phyloP scores from a whole-genome alignment of 2,329 filamentous ascomycete species.

The Knufia fluminis region DNA sequence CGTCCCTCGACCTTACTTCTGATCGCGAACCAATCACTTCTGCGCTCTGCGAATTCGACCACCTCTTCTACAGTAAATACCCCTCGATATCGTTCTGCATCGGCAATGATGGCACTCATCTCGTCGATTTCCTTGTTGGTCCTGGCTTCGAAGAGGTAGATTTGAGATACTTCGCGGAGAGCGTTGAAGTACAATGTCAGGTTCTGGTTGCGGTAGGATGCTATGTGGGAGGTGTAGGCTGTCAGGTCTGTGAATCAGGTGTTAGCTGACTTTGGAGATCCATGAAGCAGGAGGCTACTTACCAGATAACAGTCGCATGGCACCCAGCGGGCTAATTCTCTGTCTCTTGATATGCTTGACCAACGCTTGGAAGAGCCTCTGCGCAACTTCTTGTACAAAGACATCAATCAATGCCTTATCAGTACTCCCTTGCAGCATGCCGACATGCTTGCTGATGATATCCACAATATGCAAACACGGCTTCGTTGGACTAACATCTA shows the following conservation, averaged over 20 bases:
- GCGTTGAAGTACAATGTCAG: conserved; percentile 85
- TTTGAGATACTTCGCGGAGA: conserved; percentile 83
- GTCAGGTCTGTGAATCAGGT: conserved; percentile 74
- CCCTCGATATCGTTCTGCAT: conserved; percentile 78
- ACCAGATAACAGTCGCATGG: conserved; percentile 75
- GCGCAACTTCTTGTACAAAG: conserved; percentile 94
- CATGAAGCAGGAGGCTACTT: neutral
- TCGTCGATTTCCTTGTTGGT: conserved; percentile 65
- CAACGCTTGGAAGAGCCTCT: conserved; percentile 80
- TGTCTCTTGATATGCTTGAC: conserved; percentile 98
- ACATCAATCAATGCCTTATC: conserved; percentile 98
- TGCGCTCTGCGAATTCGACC: conserved; percentile 87
- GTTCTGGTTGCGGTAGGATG: conserved; percentile 65
- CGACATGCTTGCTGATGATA: conserved; percentile 78
- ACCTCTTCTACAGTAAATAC: conserved; percentile 95
- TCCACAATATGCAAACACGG: conserved; percentile 52
- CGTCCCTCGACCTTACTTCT: conserved; percentile 82
- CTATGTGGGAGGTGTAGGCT: conserved; percentile 79
- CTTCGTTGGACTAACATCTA: conserved; percentile 6
- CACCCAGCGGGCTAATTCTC: conserved; percentile 78
- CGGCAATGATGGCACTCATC: conserved; percentile 88
- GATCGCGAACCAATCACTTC: conserved; percentile 92
- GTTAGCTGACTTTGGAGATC: too few species aligned
- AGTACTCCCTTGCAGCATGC: conserved; percentile 86
- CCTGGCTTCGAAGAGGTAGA: conserved; percentile 78